Conservation (phyloP, 2,329 filamentous ascomycete genomes). For the Apiospora arundinis region DNA sequence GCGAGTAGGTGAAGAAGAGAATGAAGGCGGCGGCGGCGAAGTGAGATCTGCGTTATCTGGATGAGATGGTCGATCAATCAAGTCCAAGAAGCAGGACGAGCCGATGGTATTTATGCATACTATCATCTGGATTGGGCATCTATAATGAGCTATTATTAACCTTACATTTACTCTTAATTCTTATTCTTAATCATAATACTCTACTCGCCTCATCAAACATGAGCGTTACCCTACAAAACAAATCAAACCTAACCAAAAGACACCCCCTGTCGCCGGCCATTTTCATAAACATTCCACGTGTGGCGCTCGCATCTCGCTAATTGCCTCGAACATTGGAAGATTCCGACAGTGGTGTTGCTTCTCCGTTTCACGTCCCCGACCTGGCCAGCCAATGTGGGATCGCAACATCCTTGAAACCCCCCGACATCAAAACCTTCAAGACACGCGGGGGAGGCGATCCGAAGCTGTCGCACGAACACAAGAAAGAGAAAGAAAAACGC, state of each 20-base stretch:
- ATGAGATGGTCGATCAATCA: conserved; percentile 2
- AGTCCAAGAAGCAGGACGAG: neutral
- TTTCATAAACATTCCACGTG: too few relatives aligned
- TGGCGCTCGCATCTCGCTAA: too few relatives aligned
- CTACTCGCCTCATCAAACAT: neutral
- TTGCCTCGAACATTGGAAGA: too few relatives aligned
- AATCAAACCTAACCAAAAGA: too few relatives aligned
- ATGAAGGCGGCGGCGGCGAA: neutral
- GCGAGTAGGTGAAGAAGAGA: neutral
- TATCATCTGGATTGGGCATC: too few relatives aligned
- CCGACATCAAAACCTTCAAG: neutral
- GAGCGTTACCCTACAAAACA: neutral
- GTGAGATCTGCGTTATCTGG: neutral
- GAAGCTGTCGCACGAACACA: neutral
- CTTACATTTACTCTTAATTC: neutral
- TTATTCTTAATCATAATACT: neutral
- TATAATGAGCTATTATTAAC: too few relatives aligned
- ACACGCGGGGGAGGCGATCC: neutral
- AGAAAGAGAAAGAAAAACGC: neutral
- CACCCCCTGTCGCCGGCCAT: too few relatives aligned
- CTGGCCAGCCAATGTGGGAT: conserved; percentile 4
- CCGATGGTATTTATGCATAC: conserved; percentile 3
- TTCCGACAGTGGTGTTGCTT: neutral
- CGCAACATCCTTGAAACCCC: conserved; percentile 3
- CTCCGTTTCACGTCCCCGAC: neutral